phyloP scores from a whole-genome alignment of 164 flowering plant species.

The Euptelea pleiosperma region DNA sequence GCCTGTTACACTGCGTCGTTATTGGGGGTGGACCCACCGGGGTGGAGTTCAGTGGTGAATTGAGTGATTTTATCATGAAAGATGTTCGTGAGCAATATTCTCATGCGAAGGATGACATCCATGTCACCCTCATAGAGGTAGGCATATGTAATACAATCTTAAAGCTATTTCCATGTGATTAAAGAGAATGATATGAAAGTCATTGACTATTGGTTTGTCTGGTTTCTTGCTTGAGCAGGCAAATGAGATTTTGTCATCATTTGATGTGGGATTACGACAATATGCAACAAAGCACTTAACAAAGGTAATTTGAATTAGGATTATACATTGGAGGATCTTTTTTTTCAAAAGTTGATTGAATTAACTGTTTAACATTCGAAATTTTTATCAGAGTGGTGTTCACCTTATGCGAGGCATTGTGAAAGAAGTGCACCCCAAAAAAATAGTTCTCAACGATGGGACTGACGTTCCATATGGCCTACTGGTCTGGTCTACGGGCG shows the following conservation, averaged over 20 bases:
- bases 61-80: conserved; percentile 79
- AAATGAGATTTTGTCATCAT: conserved; percentile 85
- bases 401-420: conserved; percentile 67
- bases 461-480: conserved; percentile 82
- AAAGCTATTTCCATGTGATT: neutral
- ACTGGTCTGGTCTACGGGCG: conserved; percentile 92
- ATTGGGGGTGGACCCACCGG: conserved; percentile 95
- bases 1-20: conserved; percentile 77
- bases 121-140: conserved; percentile 88
- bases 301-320: conserved; percentile 39
- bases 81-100: conserved; percentile 63
- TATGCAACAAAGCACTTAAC: conserved; percentile 77
- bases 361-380: conserved; percentile 9
- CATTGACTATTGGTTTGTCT: neutral
- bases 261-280: conserved; percentile 64
- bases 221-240: conserved; percentile 41
- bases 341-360: neutral
- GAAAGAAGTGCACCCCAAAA: conserved; percentile 70
- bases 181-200: neutral
- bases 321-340: neutral
- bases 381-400: conserved; percentile 60
- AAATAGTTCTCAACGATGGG: conserved; percentile 71
- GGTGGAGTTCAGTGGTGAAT: conserved; percentile 86
- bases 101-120: conserved; percentile 75
- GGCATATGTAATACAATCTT: neutral